Evolutionary conservation across 495 filamentous ascomycete genomes (phyloP), one percentile per base, ranked within the genome.

Genomic region (Trichoderma erinaceum): DNA sequence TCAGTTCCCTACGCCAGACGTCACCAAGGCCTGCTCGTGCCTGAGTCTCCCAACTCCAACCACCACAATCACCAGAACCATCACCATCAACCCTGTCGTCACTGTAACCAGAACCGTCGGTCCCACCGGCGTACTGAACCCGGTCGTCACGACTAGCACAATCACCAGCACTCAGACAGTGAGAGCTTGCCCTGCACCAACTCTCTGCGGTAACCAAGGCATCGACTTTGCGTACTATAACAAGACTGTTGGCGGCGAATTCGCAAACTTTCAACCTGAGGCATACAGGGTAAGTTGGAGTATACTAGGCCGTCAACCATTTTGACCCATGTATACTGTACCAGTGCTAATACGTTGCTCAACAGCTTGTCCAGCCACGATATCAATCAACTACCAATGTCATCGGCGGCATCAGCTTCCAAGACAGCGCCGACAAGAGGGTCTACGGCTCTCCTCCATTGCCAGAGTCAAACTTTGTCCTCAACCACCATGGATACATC

Each of bases 401-500:
- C 50, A 56, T 56, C n/a, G 50, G 50, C 21, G 50, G 50, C 21
- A 21, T 56, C 50, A 56, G 50, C 50, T 56, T 56, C 21, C 18
- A 25, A 21, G 50, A 56, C 21, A 6, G n/a, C 21, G 50, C 50
- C 21, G 16, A 16, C 16, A 56, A 56, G 50, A 56, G 50, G 21
- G 21, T 56, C n/a, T 56, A 56, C 50, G 50, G 50, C n/a, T 56
- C n/a, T 56, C n/a, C 50, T 56, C 50, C 50, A 16, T 8, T 56
- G 10, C n/a, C 50, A n/a, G 50, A 56, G 50, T 21, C 50, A 11
- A 23, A 56, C n/a, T 56, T 56, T 25, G 50, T 25, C 4, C 50
- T 25, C 4, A 56, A 56, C 21, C 50, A 56, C 50, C n/a, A n/a
- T 2, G 50, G n/a, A 11, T 56, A 56, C 50, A 56, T 56, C n/a